phyloP scores from a whole-genome alignment of 164 flowering plant species.

The Vitis amurensis region DNA sequence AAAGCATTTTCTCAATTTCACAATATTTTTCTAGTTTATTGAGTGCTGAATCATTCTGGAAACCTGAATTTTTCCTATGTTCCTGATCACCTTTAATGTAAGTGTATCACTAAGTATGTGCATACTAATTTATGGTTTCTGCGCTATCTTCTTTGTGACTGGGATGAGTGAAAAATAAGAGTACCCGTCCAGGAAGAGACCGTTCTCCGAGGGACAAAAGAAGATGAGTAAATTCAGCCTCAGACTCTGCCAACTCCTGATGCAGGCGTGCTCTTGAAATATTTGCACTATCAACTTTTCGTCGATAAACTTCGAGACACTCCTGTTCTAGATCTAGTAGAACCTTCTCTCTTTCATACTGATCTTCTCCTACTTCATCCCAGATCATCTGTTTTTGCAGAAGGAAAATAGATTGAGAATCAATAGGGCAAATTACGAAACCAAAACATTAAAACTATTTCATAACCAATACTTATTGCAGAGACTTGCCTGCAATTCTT shows the following conservation, averaged over 20 bases:
- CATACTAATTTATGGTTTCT: no score
- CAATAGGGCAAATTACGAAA: neutral
- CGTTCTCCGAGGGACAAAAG: conserved; percentile 81
- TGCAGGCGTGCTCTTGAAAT: conserved; percentile 79
- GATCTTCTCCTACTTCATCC: conserved; percentile 93
- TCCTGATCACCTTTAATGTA: no score
- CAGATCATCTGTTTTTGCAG: conserved; percentile 65
- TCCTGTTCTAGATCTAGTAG: conserved; percentile 81
- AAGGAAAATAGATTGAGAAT: neutral
- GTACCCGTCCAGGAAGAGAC: conserved; percentile 79
- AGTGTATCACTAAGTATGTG: no score
- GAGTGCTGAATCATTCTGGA: no score
- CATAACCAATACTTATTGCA: neutral
- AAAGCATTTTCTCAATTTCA: no score
- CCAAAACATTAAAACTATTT: neutral
- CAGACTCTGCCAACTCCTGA: conserved; percentile 76
- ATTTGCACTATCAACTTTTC: conserved; percentile 83
- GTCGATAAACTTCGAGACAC: conserved; percentile 75
- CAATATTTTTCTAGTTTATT: no score
- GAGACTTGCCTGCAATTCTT: conserved; percentile 72
- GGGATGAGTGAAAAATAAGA: neutral
- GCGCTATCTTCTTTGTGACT: no score
- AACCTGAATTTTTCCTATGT: no score
- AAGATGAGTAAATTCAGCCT: conserved; percentile 82
- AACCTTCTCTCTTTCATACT: conserved; percentile 68